phyloP scores from a whole-genome alignment of 441 rosid species.

The Eruca vesicaria region DNA sequence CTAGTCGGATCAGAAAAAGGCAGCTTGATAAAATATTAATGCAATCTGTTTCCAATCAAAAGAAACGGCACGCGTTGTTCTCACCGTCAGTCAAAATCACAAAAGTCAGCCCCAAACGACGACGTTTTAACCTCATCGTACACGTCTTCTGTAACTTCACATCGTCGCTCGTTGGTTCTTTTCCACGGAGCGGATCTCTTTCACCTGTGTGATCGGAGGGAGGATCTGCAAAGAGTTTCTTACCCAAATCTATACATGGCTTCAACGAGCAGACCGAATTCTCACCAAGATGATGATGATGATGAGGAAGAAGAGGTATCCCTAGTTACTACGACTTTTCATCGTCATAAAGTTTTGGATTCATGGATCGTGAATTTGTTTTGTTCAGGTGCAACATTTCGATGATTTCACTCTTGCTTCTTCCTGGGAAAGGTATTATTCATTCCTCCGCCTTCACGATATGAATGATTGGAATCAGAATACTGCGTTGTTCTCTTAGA shows the following conservation, averaged over 20 bases:
- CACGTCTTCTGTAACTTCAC: background rate
- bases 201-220: constrained; percentile 30
- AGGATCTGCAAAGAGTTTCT: constrained; percentile 22
- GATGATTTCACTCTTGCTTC: constrained; percentile 98
- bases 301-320: constrained; percentile 60
- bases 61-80: constrained; percentile 31
- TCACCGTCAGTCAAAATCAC: background rate
- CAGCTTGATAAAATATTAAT: background rate
- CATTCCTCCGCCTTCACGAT: constrained; percentile 6
- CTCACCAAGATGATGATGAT: constrained; percentile 56
- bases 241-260: constrained; percentile 53
- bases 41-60: background rate
- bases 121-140: background rate
- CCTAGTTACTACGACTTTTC: background rate
- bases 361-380: background rate
- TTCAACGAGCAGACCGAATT: constrained; percentile 51
- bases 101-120: constrained; percentile 5
- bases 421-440: constrained; percentile 95
- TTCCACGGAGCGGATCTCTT: constrained; percentile 26
- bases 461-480: background rate
- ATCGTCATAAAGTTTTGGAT: background rate
- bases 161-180: constrained; percentile 16
- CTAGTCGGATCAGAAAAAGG: background rate
- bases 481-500: background rate
- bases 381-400: constrained; percentile 73